phyloP scores from a whole-genome alignment of 108 stramenopile species.

The Schizochytrium sp. region DNA sequence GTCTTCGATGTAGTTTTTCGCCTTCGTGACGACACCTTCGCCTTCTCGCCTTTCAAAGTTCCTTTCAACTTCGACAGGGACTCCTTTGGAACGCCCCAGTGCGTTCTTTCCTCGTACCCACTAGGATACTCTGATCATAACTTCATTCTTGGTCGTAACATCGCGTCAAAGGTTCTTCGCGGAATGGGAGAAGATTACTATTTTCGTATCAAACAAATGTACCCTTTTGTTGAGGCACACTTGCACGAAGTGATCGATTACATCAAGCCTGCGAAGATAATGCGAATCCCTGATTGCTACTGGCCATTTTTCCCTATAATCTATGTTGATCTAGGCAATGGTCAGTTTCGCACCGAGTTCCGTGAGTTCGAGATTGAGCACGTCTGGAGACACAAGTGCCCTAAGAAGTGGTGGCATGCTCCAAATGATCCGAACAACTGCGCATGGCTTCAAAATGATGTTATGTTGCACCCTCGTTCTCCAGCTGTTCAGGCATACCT shows the following conservation, averaged over 20 bases:
- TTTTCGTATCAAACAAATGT: not conserved
- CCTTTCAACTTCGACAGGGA: not conserved
- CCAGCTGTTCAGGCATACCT: constrained; percentile 14
- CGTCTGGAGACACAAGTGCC: constrained; percentile 31
- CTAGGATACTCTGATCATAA: constrained; percentile 35
- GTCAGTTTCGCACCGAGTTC: constrained; percentile 31
- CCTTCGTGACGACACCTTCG: constrained; percentile 23
- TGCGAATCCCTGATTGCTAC: constrained; percentile 4
- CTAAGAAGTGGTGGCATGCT: constrained; percentile 20
- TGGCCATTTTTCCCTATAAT: not conserved
- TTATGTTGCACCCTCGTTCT: not conserved
- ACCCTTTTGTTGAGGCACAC: constrained; percentile 3
- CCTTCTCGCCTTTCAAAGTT: not conserved
- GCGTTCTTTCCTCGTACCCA: constrained; percentile 34
- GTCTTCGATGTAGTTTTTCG: constrained; percentile 9
- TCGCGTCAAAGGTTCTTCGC: not conserved
- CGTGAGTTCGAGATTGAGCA: constrained; percentile 43
- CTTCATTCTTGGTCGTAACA: constrained; percentile 17
- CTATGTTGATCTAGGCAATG: constrained; percentile 27
- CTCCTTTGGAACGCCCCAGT: constrained; percentile 24
- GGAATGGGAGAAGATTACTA: constrained; percentile 13
- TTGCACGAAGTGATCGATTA: not conserved
- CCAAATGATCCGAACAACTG: constrained; percentile 17
- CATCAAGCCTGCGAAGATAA: not conserved
- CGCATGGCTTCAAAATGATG: not conserved